Evolutionary conservation across 441 rosid species (phyloP), one percentile per base, ranked within the genome.

Genomic region (Flueggea neowawraea): DNA sequence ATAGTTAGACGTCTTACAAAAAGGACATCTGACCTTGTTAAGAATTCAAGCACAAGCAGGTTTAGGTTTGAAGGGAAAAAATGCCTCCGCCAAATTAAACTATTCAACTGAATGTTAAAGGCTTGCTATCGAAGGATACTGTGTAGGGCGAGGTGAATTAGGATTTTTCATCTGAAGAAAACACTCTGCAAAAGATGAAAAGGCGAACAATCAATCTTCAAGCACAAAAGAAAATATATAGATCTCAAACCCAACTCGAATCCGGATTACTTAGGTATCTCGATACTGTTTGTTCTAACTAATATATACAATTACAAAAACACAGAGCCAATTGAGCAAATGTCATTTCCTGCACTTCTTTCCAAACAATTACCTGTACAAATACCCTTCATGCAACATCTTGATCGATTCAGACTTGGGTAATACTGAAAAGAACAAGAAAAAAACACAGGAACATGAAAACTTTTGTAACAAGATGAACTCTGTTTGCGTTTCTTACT

Each of bases 151-250:
- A 57, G 89, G 68, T 22, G 97, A 85, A 76, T 87, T 90, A 16
- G 95, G 99, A 87, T 86, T 91, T 81, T 92, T 95, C 99, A 95
- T 92, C 83, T 95, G 98, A 79, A 95, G 84, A 82, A 92, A 95
- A 74, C 98, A 95, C 79, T 92, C 98, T 95, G 87, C 9, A 36
- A 36, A 36, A 36, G 9, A 70, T 55, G 36, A 69, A 77, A 52
- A 73, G 69, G 62, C 33, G 60, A 54, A 14, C 52, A 60, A 69
- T 63, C 69, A 76, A 78, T 68, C 45, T 58, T 39, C 52, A 36
- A 41, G 16, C 32, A n/a, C 9, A 41, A 36, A 5, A 8, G 14
- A 12, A 47, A 10, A 2, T 47, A 47, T 36, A 36, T 8, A 47
- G 14, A 12, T 47, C 14, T 11, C 50, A 47, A 4, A 12, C 14